Base-by-base conservation (phyloP, 441 rosid genomes). In the Hura crepitans region DNA sequence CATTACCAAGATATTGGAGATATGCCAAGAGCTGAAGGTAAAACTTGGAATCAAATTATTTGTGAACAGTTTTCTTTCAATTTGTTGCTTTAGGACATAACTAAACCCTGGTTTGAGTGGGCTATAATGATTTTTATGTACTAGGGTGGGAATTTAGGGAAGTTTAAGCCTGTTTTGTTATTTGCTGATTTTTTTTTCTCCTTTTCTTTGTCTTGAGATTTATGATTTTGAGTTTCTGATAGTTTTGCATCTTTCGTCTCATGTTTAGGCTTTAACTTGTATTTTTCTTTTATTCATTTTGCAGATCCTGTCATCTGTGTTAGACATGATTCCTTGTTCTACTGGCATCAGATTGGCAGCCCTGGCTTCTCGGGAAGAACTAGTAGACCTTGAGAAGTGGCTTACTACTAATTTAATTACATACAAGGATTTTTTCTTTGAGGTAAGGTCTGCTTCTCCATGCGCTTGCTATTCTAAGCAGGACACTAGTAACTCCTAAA, bases 1-100 rank as follows among this genome's bases (percentile, higher is more conserved):
- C 82, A 68, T 84, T 77, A 79, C 70, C 63, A 89, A 86, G 75
- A 81, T 95, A 71, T 49, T 89, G 74, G 97, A 95, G 64, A 81
- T 85, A 75, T 88, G 89, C 74, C 95, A 86, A 78, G 98, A 95
- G 75, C 82, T 84, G 30, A 87, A 92, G 99, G 99, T 95, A 79
- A 81, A 63, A 37, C 20, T 45, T 47, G 31, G 58, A 46, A 55
- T 56, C 31, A 17, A 55, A 14, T 28, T 71, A n/a, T 25, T 10
- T 33, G 42, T 28, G 3, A 13, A 11, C 35, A 3, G 30, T 20
- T 62, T 35, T 42, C 18, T 51, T 62, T 20, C 20, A 4, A 9
- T 20, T 0, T 58, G 25, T 58, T 57, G 11, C 18, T 59, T 60
- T 17, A 61, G 27, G 42, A 30, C 20, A 39, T 8, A 28, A 51